These are phyloP conservation scores for Neolentinus lepideus DNA, from an alignment of 1,284 basidiomycete genomes.

Conservation along the genomic window DNA sequence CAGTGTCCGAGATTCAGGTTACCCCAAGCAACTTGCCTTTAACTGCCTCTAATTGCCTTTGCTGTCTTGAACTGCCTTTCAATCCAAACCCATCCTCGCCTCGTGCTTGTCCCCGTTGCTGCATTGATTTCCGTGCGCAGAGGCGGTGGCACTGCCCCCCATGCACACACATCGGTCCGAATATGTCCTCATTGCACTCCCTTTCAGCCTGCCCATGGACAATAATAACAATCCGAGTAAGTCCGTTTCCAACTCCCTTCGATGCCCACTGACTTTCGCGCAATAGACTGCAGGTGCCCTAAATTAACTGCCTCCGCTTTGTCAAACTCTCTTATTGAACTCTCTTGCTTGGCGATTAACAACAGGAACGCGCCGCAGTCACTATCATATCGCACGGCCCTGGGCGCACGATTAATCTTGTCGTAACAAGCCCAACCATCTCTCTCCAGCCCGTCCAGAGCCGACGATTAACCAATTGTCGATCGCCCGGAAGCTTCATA, in stretches of 20 bases:
- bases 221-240: not conserved
- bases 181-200: not conserved
- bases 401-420: not conserved
- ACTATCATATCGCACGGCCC: not conserved
- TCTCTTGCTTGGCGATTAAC: not conserved
- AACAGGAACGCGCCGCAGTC: not conserved
- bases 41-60: no score
- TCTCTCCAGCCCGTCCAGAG: not conserved
- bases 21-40: no score
- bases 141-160: not conserved
- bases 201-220: not conserved
- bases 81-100: no score
- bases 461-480: not conserved
- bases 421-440: not conserved
- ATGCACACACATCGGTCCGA: not conserved
- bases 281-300: not conserved
- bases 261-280: not conserved
- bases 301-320: not conserved
- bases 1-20: not conserved
- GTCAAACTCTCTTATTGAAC: not conserved
- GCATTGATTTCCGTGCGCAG: not conserved
- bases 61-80: no score
- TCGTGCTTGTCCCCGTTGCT: not conserved
- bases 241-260: not conserved
- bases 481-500: not conserved